Evolutionary conservation across 768 basidiomycete genomes (phyloP), one percentile per base, ranked within the genome.

Genomic region (Trametes punicea): DNA sequence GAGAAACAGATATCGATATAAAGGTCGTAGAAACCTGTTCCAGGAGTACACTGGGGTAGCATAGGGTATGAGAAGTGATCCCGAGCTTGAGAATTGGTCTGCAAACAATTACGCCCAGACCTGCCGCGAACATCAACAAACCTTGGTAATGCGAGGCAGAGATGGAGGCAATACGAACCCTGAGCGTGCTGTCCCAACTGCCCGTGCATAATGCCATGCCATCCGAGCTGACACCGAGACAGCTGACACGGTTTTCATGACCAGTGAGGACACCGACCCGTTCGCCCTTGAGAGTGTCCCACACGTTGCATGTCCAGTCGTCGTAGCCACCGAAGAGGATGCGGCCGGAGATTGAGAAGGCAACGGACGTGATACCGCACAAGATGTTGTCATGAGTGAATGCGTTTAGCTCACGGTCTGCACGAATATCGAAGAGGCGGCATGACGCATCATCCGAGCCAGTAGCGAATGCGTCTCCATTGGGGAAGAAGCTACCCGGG

Each of bases 241-340:
- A 98, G 67, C 88, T 91, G 63, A 99, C 94, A 61, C 96, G 79
- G 78, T 99, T 99, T 79, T 99, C 96, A 67, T 99, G 96, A 16
- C 97, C 96, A 33, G 94, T 93, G 59, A 99, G 74, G 49, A 99
- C 97, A 55, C 96, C 96, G 36, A 99, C 94, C 53, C 96, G 90
- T 72, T 98, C 96, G 52, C 97, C 97, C 73, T 96, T 97, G 67
- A 99, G 79, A 26, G 95, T 98, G 70, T 99, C 96, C 96, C 96
- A 99, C 48, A 98, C 96, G 69, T 99, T 99, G 78, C 93, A 95
- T 63, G 97, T 98, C 91, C 97, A 98, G 70, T 99, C 96, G 72
- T 99, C 96, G 70, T 99, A 99, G 38, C 96, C 96, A 62, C 97
- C 96, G 64, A 99, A 99, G 34, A 99, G 80, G 65, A 99, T 92